A percentile compares a stretch with the other conserved stretches of the same genome.
These are phyloP conservation scores for Schizopora paradoxa DNA, from an alignment of 1,284 basidiomycete genomes.

Conservation along the genomic window DNA sequence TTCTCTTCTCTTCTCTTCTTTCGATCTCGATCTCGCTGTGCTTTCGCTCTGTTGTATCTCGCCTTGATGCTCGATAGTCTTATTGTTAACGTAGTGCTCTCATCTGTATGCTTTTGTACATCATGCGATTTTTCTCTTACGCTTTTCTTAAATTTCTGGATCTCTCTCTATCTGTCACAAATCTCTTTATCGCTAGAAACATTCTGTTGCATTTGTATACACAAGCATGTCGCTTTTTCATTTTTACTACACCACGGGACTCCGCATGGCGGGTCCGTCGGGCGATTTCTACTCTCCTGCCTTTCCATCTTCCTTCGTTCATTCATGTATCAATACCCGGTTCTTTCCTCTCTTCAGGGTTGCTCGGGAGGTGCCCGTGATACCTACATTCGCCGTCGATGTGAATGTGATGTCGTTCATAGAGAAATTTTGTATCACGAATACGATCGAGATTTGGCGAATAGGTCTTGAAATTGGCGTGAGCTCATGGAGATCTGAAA, in stretches of 20 bases:
- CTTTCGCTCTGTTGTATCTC: neutral
- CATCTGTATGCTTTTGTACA: slow-evolving; percentile 14
- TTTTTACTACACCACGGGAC: too few species aligned
- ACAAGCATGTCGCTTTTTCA: too few species aligned
- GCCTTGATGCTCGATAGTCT: neutral
- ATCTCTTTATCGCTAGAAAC: neutral
- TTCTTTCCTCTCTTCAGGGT: neutral
- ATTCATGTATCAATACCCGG: neutral
- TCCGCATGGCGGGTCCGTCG: too few species aligned
- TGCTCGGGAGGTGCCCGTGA: too few species aligned
- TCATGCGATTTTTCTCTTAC: slow-evolving; percentile 5
- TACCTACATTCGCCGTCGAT: too few species aligned
- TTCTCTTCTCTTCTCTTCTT: neutral
- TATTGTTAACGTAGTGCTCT: neutral
- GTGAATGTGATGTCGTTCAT: too few species aligned
- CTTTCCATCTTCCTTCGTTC: neutral
- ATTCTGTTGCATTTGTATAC: too few species aligned
- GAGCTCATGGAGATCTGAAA: too few species aligned
- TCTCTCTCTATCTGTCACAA: slow-evolving; percentile 1
- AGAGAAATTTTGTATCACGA: too few species aligned
- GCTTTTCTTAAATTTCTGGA: slow-evolving; percentile 7
- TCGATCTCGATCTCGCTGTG: neutral
- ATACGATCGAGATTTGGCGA: too few species aligned
- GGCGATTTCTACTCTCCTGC: neutral
- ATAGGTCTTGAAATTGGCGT: too few species aligned